phyloP scores from a whole-genome alignment of 2,329 filamentous ascomycete genomes.

The Fusarium sp. region DNA sequence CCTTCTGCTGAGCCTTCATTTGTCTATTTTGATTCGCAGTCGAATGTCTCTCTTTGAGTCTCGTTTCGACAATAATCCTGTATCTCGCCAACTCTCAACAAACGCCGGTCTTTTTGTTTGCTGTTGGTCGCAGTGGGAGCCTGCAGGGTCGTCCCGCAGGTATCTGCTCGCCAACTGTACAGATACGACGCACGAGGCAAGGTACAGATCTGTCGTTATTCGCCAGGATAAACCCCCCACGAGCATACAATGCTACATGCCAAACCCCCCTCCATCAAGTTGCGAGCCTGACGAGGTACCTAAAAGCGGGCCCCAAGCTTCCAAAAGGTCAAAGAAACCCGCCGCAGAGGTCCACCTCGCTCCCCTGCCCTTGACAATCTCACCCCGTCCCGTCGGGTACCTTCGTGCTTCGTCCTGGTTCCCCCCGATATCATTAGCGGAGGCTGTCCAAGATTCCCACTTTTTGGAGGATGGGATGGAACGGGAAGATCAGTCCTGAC shows the following conservation, averaged over 20 bases:
- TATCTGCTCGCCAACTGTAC: constrained; percentile 24
- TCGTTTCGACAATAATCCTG: neutral
- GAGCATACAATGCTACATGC: constrained; percentile 14
- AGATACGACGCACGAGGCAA: constrained; percentile 1
- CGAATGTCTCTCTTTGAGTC: neutral
- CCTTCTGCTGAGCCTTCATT: neutral
- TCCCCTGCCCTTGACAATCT: constrained; percentile 19
- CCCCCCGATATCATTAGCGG: constrained; percentile 21
- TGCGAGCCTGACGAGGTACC: constrained; percentile 13
- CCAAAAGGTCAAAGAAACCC: constrained; percentile 11
- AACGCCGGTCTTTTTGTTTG: constrained; percentile 1
- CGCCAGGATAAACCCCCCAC: neutral
- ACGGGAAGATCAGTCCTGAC: constrained; percentile 31
- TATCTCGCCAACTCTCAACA: constrained; percentile 7
- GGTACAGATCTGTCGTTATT: constrained; percentile 17
- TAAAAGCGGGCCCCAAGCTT: constrained; percentile 14
- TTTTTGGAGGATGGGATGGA: constrained; percentile 32
- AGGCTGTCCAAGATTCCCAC: constrained; percentile 24
- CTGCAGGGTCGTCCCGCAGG: constrained; percentile 29
- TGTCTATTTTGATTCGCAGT: constrained; percentile 1
- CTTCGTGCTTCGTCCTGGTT: constrained; percentile 22
- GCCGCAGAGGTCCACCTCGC: constrained; percentile 27
- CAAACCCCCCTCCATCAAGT: constrained; percentile 20
- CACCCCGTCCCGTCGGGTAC: constrained; percentile 26
- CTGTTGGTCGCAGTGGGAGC: constrained; percentile 21